Conservation (phyloP, 352 stramenopile genomes). For the Pythium dissotocum region DNA sequence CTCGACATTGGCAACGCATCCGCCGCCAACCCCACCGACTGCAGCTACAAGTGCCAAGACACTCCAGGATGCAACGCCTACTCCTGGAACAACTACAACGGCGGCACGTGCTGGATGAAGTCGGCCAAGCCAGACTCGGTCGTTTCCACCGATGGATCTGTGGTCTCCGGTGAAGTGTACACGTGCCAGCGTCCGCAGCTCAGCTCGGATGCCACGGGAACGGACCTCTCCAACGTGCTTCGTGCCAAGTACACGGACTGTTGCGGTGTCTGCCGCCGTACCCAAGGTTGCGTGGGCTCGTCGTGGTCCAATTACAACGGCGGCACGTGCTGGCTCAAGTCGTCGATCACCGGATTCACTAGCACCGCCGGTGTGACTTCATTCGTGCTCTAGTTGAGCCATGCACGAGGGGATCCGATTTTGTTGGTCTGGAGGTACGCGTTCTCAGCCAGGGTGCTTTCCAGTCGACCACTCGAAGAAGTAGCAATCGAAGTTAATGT, state of each 20-base stretch:
- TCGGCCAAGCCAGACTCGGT: background rate
- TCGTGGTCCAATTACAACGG: slow-evolving; percentile 32
- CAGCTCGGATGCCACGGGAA: background rate
- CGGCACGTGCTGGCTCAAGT: slow-evolving; percentile 60
- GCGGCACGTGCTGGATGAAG: slow-evolving; percentile 60
- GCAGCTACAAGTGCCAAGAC: slow-evolving; percentile 4
- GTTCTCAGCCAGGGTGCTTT: too few relatives aligned
- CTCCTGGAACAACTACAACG: slow-evolving; percentile 45
- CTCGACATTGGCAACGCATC: slow-evolving; percentile 2
- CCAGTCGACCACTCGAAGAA: too few relatives aligned
- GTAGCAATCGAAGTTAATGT: too few relatives aligned
- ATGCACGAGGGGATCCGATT: too few relatives aligned
- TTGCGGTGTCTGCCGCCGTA: slow-evolving; percentile 5
- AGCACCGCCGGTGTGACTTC: background rate
- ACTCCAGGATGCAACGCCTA: background rate
- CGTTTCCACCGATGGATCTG: background rate
- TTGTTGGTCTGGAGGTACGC: too few relatives aligned
- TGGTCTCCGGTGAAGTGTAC: slow-evolving; percentile 14
- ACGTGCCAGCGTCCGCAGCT: background rate
- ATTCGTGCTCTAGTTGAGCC: background rate
- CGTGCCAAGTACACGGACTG: slow-evolving; percentile 3
- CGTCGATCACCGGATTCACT: background rate
- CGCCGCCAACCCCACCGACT: background rate
- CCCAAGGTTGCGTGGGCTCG: too few relatives aligned
- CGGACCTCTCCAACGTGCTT: background rate